phyloP scores from a whole-genome alignment of 257 asterid species.

The Gentiana straminea region DNA sequence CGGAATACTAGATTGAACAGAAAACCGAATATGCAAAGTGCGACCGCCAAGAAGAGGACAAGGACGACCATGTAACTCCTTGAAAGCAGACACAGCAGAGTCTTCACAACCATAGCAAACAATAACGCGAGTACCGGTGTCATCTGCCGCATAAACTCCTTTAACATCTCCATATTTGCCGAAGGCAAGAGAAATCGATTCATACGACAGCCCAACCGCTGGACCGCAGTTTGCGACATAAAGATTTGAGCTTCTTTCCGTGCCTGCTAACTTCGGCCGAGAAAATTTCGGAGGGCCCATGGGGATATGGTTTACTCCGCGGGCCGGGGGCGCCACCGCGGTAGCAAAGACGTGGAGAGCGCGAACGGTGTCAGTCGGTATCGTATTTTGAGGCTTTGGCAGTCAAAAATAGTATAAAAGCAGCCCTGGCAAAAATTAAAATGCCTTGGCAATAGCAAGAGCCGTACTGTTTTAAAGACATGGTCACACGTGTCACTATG shows the following conservation, averaged over 20 bases:
- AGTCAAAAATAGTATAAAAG: too few relatives aligned
- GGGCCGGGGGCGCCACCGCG: not conserved
- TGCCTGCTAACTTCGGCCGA: conserved; percentile 47
- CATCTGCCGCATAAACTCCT: conserved; percentile 81
- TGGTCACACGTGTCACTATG: too few relatives aligned
- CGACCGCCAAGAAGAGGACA: conserved; percentile 67
- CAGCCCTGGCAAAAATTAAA: too few relatives aligned
- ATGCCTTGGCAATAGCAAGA: too few relatives aligned
- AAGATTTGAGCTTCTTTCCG: conserved; percentile 53
- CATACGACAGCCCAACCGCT: conserved; percentile 64
- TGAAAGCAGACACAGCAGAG: conserved; percentile 55
- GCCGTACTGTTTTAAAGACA: too few relatives aligned
- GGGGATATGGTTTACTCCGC: not conserved
- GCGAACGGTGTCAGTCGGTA: too few relatives aligned
- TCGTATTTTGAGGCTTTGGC: too few relatives aligned
- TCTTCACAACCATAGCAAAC: conserved; percentile 43
- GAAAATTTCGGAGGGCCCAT: conserved; percentile 72
- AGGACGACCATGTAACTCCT: conserved; percentile 46
- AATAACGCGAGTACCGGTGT: conserved; percentile 88
- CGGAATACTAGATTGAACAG: conserved; percentile 50
- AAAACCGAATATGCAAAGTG: conserved; percentile 63
- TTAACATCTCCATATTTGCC: conserved; percentile 49
- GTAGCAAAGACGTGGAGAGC: too few relatives aligned
- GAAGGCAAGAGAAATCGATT: conserved; percentile 50
- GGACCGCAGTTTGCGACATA: conserved; percentile 97